These are phyloP conservation scores for Penicillium alfredii DNA, from an alignment of 495 filamentous ascomycete genomes.

Conservation along the genomic window DNA sequence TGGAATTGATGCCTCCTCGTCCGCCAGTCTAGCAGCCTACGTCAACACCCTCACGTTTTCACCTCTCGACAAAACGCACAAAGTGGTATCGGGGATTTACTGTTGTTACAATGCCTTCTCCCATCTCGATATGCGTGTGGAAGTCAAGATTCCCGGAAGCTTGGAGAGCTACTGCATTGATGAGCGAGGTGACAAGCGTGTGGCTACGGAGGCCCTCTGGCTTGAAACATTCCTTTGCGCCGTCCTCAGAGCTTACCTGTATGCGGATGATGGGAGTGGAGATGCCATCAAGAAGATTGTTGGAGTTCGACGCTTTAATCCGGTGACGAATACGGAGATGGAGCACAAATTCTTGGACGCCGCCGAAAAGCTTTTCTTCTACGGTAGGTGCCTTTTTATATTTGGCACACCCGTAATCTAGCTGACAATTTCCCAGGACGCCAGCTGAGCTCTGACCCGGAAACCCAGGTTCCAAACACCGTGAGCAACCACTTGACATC, in stretches of 20 bases:
- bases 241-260: slow-evolving; percentile 87
- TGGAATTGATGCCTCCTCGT: slow-evolving; percentile 94
- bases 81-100: slow-evolving; percentile 88
- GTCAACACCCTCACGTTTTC: slow-evolving; percentile 95
- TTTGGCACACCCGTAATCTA: neutral
- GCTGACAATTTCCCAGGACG: slow-evolving; percentile 56
- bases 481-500: slow-evolving; percentile 94
- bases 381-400: slow-evolving; percentile 49
- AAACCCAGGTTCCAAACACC: slow-evolving; percentile 94
- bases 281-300: slow-evolving; percentile 91
- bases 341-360: slow-evolving; percentile 96
- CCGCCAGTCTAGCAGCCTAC: slow-evolving; percentile 92
- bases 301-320: slow-evolving; percentile 91
- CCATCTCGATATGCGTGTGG: slow-evolving; percentile 94
- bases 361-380: slow-evolving; percentile 90
- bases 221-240: slow-evolving; percentile 95
- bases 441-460: slow-evolving; percentile 92
- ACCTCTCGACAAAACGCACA: slow-evolving; percentile 76
- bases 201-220: slow-evolving; percentile 89
- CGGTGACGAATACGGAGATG: slow-evolving; percentile 92
- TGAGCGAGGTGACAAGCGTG: slow-evolving; percentile 87
- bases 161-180: slow-evolving; percentile 96
- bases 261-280: slow-evolving; percentile 89
- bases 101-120: slow-evolving; percentile 99
- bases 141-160: slow-evolving; percentile 90